phyloP scores from a whole-genome alignment of 116 monocot genomes.

The Trichopus zeylanicus region DNA sequence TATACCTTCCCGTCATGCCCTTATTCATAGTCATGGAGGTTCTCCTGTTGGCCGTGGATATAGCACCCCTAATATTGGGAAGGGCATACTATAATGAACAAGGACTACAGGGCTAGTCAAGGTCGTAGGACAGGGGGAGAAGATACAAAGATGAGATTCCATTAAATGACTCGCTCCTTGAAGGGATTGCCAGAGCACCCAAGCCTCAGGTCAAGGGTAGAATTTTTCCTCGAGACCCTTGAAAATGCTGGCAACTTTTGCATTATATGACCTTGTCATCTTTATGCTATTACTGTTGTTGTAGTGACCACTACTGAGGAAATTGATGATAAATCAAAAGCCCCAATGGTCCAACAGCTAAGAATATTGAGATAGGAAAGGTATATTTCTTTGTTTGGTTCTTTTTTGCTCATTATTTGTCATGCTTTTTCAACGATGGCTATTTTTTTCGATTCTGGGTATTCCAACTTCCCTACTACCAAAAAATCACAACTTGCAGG shows the following conservation, averaged over 20 bases:
- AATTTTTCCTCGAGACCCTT: neutral
- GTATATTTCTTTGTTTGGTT: slow-evolving; percentile 15
- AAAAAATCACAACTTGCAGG: slow-evolving; percentile 49
- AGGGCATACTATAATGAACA: too few relatives aligned
- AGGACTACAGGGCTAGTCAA: too few relatives aligned
- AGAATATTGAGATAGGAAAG: slow-evolving; percentile 59
- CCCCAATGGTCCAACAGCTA: slow-evolving; percentile 63
- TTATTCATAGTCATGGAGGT: too few relatives aligned
- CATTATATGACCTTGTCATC: neutral
- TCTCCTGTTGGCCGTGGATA: too few relatives aligned
- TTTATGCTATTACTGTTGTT: neutral
- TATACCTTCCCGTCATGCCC: too few relatives aligned
- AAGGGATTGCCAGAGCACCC: slow-evolving; percentile 16
- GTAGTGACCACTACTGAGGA: slow-evolving; percentile 34
- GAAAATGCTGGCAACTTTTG: neutral
- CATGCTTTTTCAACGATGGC: neutral
- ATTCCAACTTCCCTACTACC: slow-evolving; percentile 17
- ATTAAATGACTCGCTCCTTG: slow-evolving; percentile 7
- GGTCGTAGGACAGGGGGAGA: too few relatives aligned
- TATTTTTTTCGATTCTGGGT: slow-evolving; percentile 27
- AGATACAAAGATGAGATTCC: too few relatives aligned
- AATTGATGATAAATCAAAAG: slow-evolving; percentile 51
- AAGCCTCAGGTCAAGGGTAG: slow-evolving; percentile 24
- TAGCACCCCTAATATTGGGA: too few relatives aligned
- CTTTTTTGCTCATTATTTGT: neutral